Evolutionary conservation across 345 rosid species (phyloP).

Genomic region (Bretschneidera sinensis): DNA sequence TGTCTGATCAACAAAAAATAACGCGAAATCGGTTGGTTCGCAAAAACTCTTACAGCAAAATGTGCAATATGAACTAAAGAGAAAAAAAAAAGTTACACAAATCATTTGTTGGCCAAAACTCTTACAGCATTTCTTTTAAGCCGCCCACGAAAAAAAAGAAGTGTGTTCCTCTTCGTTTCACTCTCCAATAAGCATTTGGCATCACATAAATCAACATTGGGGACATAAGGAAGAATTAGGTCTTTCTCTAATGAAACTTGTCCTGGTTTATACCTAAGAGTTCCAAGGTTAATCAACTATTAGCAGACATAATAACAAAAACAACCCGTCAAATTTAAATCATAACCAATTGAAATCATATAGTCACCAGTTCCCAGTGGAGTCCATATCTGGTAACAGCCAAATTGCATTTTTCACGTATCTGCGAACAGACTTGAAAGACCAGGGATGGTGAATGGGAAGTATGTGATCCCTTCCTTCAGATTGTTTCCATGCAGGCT

Average conservation of each 20-base stretch:
- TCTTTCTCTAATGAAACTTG: conserved; percentile 94
- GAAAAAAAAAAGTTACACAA: too few species aligned
- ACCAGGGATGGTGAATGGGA: conserved; percentile 99
- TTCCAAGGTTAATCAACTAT: conserved; percentile 12
- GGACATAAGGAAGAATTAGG: conserved; percentile 86
- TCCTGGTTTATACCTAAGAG: conserved; percentile 90
- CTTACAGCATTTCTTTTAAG: conserved; percentile 96
- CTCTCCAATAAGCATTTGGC: conserved; percentile 60
- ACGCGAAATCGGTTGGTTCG: too few species aligned
- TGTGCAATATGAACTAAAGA: too few species aligned
- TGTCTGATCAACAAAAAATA: too few species aligned
- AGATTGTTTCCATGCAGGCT: conserved; percentile 94
- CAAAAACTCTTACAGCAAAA: too few species aligned
- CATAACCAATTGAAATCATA: conserved; percentile 16
- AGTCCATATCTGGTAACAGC: conserved; percentile 97
- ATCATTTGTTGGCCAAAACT: not conserved
- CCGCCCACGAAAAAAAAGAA: conserved; percentile 87
- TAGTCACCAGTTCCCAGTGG: conserved; percentile 87
- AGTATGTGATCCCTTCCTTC: conserved; percentile 93
- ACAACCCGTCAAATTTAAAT: conserved; percentile 10
- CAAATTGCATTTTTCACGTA: conserved; percentile 79
- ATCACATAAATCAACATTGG: conserved; percentile 81
- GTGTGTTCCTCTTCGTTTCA: conserved; percentile 51
- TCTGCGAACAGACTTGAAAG: conserved; percentile 88
- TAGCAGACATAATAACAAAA: conserved; percentile 13